Conservation (phyloP, 2,329 filamentous ascomycete species). For the Colletotrichum neosansevieriae region DNA sequence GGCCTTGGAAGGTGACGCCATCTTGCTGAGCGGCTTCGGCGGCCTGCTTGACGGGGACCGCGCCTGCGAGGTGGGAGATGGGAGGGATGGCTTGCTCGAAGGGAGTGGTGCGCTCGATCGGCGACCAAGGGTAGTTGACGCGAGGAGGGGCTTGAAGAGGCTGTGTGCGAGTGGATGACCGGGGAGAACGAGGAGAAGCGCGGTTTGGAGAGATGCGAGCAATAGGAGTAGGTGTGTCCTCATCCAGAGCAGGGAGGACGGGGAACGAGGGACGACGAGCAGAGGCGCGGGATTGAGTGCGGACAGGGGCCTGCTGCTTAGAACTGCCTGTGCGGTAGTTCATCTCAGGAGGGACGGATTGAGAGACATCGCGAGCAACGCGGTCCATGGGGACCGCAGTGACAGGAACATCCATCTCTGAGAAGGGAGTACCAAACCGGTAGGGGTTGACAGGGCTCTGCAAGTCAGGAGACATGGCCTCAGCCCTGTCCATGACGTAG, state of each 20-base stretch:
- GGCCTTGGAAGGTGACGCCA: conserved; percentile 80
- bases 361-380: conserved; percentile 81
- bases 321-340: conserved; percentile 69
- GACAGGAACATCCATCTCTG: conserved; percentile 89
- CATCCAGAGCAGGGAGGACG: conserved; percentile 76
- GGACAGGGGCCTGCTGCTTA: conserved; percentile 51
- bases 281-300: conserved; percentile 68
- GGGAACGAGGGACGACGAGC: conserved; percentile 75
- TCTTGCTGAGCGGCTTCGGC: conserved; percentile 51
- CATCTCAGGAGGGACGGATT: conserved; percentile 96
- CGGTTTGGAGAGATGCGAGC: conserved; percentile 50
- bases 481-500: conserved; percentile 64
- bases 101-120: conserved; percentile 55
- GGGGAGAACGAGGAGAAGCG: conserved; percentile 51
- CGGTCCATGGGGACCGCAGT: conserved; percentile 79
- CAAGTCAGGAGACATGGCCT: conserved; percentile 66
- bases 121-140: conserved; percentile 68
- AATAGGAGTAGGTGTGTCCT: conserved; percentile 65
- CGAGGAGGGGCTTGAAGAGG: conserved; percentile 66
- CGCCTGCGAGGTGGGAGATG: conserved; percentile 35
- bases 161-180: conserved; percentile 44
- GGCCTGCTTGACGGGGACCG: conserved; percentile 42
- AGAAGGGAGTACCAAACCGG: conserved; percentile 87
- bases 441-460: conserved; percentile 73
- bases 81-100: conserved; percentile 61